A percentile compares a stretch with the other conserved stretches of the same genome.
Evolutionary conservation across 1,139 yeast genomes (phyloP).

Genomic region (Candida sojae): DNA sequence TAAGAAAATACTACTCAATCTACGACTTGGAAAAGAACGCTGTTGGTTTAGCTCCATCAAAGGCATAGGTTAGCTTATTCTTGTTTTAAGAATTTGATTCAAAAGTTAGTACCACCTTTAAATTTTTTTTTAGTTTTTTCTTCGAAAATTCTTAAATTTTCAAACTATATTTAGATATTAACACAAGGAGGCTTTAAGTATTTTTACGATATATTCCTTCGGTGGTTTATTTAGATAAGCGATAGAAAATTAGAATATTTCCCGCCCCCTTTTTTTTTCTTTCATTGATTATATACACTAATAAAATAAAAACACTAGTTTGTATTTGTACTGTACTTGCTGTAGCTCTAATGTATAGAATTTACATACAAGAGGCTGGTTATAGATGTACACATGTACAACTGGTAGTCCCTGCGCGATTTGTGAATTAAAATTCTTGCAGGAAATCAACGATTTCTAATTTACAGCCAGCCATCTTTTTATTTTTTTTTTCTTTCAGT

Average conservation of each 20-base stretch:
- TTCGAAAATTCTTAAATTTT: not conserved
- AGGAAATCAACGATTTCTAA: not conserved
- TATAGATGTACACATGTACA: not conserved
- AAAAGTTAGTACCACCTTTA: not conserved
- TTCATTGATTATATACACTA: too few species aligned
- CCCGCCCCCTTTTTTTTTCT: too few species aligned
- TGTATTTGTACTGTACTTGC: too few species aligned
- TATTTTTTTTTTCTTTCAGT: not conserved
- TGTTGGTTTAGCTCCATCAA: conserved; percentile 76
- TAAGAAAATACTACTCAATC: conserved; percentile 90
- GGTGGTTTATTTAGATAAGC: not conserved
- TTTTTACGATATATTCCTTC: not conserved
- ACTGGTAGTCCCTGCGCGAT: not conserved
- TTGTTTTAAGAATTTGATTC: not conserved
- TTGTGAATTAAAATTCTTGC: not conserved
- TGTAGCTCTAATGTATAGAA: too few species aligned
- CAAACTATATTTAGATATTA: not conserved
- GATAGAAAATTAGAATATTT: too few species aligned
- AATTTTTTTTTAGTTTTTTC: not conserved
- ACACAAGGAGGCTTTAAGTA: not conserved
- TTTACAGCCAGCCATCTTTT: conserved; percentile 10
- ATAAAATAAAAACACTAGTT: too few species aligned
- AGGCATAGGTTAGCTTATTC: conserved; percentile 4
- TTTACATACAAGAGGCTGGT: not conserved
- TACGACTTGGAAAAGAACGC: conserved; percentile 89